phyloP scores from a whole-genome alignment of 225 moss, liverwort and hornwort genomes.

The Pseudoscleropodium purum region DNA sequence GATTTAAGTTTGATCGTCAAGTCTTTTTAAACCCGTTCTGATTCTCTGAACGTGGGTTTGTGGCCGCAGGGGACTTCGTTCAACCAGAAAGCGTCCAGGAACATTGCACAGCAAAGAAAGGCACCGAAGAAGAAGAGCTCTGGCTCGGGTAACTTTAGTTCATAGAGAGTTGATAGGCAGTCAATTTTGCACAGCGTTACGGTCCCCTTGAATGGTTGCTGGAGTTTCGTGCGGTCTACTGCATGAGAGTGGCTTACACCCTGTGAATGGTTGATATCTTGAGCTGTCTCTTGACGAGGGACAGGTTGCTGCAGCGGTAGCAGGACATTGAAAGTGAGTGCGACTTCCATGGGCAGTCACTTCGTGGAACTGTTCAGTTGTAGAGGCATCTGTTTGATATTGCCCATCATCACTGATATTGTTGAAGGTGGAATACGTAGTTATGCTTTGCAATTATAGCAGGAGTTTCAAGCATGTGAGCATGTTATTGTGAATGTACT shows the following conservation, averaged over 20 bases:
- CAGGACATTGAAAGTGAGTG: background rate
- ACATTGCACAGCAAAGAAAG: slow-evolving; percentile 37
- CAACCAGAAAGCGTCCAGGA: slow-evolving; percentile 29
- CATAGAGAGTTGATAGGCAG: slow-evolving; percentile 1
- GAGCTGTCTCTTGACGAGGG: background rate
- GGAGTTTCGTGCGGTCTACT: background rate
- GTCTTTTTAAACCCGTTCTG: background rate
- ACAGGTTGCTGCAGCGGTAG: background rate
- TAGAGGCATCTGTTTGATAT: background rate
- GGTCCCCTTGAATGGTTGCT: background rate
- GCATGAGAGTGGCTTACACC: background rate
- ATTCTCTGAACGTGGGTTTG: background rate
- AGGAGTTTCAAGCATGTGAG: background rate
- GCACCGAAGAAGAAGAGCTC: slow-evolving; percentile 27
- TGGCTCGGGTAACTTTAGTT: background rate
- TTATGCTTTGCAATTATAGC: background rate
- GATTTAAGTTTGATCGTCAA: background rate
- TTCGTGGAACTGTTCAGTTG: no score
- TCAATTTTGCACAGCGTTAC: background rate
- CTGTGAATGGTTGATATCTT: background rate
- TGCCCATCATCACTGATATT: background rate
- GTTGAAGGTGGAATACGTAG: background rate
- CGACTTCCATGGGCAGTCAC: background rate
- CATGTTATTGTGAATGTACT: background rate
- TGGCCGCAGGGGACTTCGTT: slow-evolving; percentile 30